Evolutionary conservation across 305 asterid species (phyloP).

Genomic region (Fraxinus sp.): DNA sequence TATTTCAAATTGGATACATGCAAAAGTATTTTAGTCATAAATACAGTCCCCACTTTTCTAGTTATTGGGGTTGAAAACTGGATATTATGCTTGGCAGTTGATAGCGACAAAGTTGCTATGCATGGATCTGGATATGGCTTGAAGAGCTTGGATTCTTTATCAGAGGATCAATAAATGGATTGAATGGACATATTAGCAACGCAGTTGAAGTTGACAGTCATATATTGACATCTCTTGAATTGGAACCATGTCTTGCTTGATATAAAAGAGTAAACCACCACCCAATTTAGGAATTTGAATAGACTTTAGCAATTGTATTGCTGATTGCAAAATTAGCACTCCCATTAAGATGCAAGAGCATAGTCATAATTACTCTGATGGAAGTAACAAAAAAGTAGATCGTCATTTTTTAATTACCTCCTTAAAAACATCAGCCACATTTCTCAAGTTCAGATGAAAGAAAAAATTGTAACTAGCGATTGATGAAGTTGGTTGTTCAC

Average conservation of each 20-base stretch:
- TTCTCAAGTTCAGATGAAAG: constrained; percentile 18
- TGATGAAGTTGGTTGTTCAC: constrained; percentile 1
- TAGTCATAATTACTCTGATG: background rate
- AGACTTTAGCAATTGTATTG: constrained; percentile 5
- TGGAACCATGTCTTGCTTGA: constrained; percentile 12
- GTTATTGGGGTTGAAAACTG: background rate
- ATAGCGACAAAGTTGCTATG: constrained; percentile 22
- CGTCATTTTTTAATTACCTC: background rate
- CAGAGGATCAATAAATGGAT: constrained; percentile 7
- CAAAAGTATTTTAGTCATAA: background rate
- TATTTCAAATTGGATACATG: background rate
- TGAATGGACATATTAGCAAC: background rate
- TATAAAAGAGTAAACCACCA: constrained; percentile 9
- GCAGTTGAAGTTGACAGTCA: constrained; percentile 19
- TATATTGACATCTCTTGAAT: constrained; percentile 3
- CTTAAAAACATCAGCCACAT: background rate
- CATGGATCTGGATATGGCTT: constrained; percentile 17
- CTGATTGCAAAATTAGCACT: constrained; percentile 3
- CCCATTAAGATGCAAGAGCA: constrained; percentile 10
- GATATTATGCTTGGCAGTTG: constrained; percentile 7
- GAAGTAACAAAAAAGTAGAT: background rate
- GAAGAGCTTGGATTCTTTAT: constrained; percentile 2
- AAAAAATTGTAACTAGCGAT: background rate
- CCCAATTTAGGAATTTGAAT: constrained; percentile 12
- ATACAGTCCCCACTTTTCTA: background rate